phyloP scores from a whole-genome alignment of 2,329 filamentous ascomycete species.

The Knufia petricola region DNA sequence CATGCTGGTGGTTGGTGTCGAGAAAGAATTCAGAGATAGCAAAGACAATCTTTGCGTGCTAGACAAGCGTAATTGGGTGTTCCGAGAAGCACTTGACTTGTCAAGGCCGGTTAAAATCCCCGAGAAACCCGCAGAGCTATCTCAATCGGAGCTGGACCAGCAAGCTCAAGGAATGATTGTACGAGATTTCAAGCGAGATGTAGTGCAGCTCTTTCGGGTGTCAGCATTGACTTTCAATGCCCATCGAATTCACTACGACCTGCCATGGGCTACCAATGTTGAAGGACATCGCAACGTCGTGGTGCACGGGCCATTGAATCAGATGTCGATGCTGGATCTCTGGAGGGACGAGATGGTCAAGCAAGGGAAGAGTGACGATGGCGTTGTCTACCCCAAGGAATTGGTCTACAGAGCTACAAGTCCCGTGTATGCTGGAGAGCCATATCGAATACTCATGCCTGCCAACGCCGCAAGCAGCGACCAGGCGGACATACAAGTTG shows the following conservation, averaged over 20 bases:
- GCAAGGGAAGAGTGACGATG: constrained; percentile 15
- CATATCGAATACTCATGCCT: constrained; percentile 36
- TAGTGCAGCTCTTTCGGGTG: constrained; percentile 35
- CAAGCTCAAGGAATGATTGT: constrained; percentile 18
- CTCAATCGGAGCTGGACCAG: constrained; percentile 16
- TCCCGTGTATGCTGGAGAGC: constrained; percentile 41
- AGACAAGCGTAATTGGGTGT: constrained; percentile 46
- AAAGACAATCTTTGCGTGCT: constrained; percentile 41
- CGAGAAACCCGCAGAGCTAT: constrained; percentile 18
- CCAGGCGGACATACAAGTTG: constrained; percentile 24
- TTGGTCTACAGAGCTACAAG: constrained; percentile 42
- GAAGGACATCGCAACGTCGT: constrained; percentile 36
- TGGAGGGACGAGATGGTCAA: constrained; percentile 32
- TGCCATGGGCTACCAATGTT: constrained; percentile 34
- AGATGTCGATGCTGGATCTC: constrained; percentile 35
- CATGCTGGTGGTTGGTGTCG: constrained; percentile 57
- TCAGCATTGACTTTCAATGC: constrained; percentile 37
- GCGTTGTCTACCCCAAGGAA: constrained; percentile 29
- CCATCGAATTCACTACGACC: constrained; percentile 37
- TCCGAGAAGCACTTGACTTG: constrained; percentile 30
- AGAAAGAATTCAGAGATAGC: constrained; percentile 49
- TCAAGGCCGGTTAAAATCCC: constrained; percentile 12
- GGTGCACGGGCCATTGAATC: constrained; percentile 36
- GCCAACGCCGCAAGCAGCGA: constrained; percentile 22
- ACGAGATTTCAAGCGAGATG: constrained; percentile 29